Percentiles rank a stretch among this genome's conserved stretches.
Conservation (phyloP, 805 yeast species). For the Barnettozyma californica region DNA sequence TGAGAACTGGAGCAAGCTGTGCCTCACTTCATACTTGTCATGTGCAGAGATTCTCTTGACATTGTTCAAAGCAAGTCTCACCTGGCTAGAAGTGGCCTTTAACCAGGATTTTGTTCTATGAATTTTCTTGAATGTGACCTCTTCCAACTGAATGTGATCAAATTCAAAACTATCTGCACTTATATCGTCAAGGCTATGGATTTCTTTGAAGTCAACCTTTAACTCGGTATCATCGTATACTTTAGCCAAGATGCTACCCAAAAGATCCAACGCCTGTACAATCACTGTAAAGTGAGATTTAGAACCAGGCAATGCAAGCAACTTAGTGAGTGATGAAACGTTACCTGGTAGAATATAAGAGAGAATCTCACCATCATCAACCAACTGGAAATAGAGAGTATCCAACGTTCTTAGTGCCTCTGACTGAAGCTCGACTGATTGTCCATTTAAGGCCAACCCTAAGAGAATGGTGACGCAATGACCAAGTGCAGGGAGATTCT, state of each 20-base stretch:
- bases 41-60: slow-evolving; percentile 23
- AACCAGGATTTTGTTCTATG: slow-evolving; percentile 51
- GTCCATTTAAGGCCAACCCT: slow-evolving; percentile 27
- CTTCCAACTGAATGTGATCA: slow-evolving; percentile 16
- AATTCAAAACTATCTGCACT: slow-evolving; percentile 11
- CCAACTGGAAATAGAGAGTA: slow-evolving; percentile 29
- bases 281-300: slow-evolving; percentile 35
- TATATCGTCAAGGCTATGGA: slow-evolving; percentile 16
- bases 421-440: slow-evolving; percentile 28
- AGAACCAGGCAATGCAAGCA: slow-evolving; percentile 26
- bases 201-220: slow-evolving; percentile 20
- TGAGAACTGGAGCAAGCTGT: slow-evolving; percentile 28
- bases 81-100: slow-evolving; percentile 46
- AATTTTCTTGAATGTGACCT: slow-evolving; percentile 17
- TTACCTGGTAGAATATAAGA: slow-evolving; percentile 49
- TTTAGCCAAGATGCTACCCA: slow-evolving; percentile 26
- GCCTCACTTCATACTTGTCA: slow-evolving; percentile 30
- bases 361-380: slow-evolving; percentile 42
- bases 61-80: slow-evolving; percentile 37
- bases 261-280: slow-evolving; percentile 25
- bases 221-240: slow-evolving; percentile 41
- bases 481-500: slow-evolving; percentile 40
- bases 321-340: slow-evolving; percentile 39
- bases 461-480: slow-evolving; percentile 42
- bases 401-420: slow-evolving; percentile 31